Evolutionary conservation across 176 grass and related monocot genomes (phyloP).

Genomic region (Avena sativa): DNA sequence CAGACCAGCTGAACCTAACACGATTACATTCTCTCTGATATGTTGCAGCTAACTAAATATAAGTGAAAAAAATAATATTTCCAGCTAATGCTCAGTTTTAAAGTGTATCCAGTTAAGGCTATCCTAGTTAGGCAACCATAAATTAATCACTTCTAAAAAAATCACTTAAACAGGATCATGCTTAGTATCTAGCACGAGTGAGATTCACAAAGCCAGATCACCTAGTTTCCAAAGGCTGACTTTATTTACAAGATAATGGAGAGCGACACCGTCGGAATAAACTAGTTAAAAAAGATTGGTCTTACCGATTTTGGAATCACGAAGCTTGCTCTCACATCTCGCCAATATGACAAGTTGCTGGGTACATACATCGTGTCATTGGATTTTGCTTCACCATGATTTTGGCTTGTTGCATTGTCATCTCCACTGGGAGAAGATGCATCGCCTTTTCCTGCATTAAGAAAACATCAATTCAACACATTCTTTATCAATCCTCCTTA

Average conservation of each 20-base stretch:
- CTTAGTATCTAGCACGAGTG: background rate
- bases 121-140: background rate
- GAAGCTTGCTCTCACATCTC: constrained; percentile 93
- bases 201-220: background rate
- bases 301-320: constrained; percentile 72
- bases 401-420: constrained; percentile 43
- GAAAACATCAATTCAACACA: constrained; percentile 30
- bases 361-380: constrained; percentile 49
- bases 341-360: constrained; percentile 70
- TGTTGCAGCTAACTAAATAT: background rate
- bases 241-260: background rate
- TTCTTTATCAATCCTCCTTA: background rate
- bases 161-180: background rate
- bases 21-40: background rate
- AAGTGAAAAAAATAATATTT: background rate
- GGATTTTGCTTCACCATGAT: constrained; percentile 54
- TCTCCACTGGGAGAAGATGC: constrained; percentile 71
- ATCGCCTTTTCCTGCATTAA: constrained; percentile 67
- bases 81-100: constrained; percentile 7
- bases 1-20: constrained; percentile 18
- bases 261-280: background rate
- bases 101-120: background rate
- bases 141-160: background rate
- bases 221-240: background rate
- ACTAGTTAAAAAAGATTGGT: background rate